Conservation (phyloP, 2,329 filamentous ascomycete genomes). For the Penicillium sumatraense region DNA sequence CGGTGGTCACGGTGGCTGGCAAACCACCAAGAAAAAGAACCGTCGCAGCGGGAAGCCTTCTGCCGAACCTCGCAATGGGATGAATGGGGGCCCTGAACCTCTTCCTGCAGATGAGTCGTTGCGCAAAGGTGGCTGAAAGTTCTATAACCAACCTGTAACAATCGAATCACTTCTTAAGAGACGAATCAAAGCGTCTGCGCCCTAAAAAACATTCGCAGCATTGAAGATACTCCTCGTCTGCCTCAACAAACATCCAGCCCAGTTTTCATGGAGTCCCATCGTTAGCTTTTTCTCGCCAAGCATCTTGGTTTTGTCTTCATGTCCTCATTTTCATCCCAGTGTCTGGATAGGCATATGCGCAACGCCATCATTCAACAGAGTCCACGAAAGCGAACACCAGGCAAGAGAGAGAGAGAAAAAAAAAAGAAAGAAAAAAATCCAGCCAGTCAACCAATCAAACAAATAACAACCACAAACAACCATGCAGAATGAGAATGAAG, state of each 20-base stretch:
- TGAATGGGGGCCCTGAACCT: constrained; percentile 39
- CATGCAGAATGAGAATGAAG: neutral
- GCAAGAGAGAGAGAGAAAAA: neutral
- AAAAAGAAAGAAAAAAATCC: neutral
- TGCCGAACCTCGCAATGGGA: constrained; percentile 35
- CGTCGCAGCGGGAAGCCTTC: constrained; percentile 42
- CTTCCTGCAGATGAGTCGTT: constrained; percentile 49
- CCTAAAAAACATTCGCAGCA: neutral
- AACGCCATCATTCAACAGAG: constrained; percentile 1
- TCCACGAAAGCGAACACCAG: constrained; percentile 1
- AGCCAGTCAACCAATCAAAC: neutral
- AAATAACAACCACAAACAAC: neutral
- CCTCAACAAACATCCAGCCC: neutral
- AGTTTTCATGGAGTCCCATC: neutral
- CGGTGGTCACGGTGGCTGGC: constrained; percentile 43
- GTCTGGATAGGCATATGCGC: constrained; percentile 1
- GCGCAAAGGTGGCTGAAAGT: constrained; percentile 50
- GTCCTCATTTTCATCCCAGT: constrained; percentile 4
- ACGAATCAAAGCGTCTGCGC: neutral
- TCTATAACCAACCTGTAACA: neutral
- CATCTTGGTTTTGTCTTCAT: constrained; percentile 1
- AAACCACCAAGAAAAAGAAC: constrained; percentile 51
- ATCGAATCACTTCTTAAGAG: neutral
- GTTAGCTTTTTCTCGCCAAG: neutral
- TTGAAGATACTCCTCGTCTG: neutral